These are phyloP conservation scores for Stentor roeselii DNA, from an alignment of 73 alveolate species.

Conservation along the genomic window DNA sequence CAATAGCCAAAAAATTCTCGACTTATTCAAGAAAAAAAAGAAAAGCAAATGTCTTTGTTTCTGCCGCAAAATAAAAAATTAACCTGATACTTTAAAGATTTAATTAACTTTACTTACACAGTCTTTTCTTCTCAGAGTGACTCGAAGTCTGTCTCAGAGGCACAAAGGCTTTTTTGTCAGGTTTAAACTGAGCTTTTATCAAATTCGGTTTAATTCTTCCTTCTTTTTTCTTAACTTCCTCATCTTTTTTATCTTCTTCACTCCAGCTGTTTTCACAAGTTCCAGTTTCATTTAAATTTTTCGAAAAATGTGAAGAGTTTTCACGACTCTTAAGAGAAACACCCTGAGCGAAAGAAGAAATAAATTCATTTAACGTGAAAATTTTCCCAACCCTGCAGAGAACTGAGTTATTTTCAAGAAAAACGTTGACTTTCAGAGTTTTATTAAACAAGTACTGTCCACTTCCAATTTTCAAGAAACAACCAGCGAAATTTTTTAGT, in stretches of 20 bases:
- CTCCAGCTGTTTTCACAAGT: background rate
- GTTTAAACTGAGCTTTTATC: background rate
- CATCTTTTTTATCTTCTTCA: background rate
- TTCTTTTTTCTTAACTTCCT: background rate
- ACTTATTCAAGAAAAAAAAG: too few relatives aligned
- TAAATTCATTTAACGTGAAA: background rate
- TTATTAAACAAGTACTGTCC: background rate
- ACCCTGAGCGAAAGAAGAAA: background rate
- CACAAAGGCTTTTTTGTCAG: background rate
- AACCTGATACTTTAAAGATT: background rate
- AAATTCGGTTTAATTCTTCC: background rate
- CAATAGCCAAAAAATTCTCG: too few relatives aligned
- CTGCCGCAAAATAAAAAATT: too few relatives aligned
- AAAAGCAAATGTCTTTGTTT: too few relatives aligned
- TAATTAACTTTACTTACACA: background rate
- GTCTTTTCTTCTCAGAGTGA: background rate
- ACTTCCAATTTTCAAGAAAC: too few relatives aligned
- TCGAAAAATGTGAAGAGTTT: too few relatives aligned
- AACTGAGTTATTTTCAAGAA: background rate
- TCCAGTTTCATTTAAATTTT: background rate
- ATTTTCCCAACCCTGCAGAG: background rate
- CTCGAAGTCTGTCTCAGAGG: background rate
- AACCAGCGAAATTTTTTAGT: background rate
- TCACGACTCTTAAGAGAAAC: too few relatives aligned
- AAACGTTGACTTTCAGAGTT: background rate